Evolutionary conservation across 495 filamentous ascomycete species (phyloP), one percentile per base, ranked within the genome.

Genomic region (Gamarada debralockiae): DNA sequence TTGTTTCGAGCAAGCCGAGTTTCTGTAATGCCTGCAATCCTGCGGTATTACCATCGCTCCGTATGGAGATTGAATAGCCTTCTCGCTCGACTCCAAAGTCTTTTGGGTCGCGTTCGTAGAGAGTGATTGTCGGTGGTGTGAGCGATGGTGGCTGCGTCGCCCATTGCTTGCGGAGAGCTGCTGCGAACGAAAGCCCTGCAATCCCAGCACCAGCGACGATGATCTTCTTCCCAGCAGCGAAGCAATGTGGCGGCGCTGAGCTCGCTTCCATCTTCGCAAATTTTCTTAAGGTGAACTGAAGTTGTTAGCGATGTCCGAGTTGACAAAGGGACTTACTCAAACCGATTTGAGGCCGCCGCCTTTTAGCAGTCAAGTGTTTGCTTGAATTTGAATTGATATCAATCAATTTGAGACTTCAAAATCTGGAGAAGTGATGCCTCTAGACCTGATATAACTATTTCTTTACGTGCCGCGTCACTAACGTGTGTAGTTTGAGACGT

Each of bases 161-260:
- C 63, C 64, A 69, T 4, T 60, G 56, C 46, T 68, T 65, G 42
- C 53, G 58, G 15, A 73, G 56, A 25, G 67, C 50, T 25, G 64
- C 53, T 22, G 59, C 62, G 45, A 70, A 71, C 3, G 64, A 39
- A 42, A 67, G 64, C 22, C 70, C 67, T 13, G 65, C 59, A 18
- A 70, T 61, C 8, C 69, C 70, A 37, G 59, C 69, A 33, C 68
- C 69, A 13, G 67, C 63, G 14, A 71, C 54, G 10, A 70, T 53
- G 23, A 71, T 67, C 20, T 59, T 64, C 57, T 70, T 71, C 5
- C 63, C 64, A 25, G 65, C 58, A 24, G 68, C 61, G 34, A 64
- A 69, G 52, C 63, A n/a, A 8, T 34, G 59, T 34, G 31, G n/a
- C 31, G 31, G n/a, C n/a, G 8, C 31, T 34, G 31, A 34, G 31